These are phyloP conservation scores for Candida endomychidarum DNA, from an alignment of 805 yeast species.

Conservation along the genomic window DNA sequence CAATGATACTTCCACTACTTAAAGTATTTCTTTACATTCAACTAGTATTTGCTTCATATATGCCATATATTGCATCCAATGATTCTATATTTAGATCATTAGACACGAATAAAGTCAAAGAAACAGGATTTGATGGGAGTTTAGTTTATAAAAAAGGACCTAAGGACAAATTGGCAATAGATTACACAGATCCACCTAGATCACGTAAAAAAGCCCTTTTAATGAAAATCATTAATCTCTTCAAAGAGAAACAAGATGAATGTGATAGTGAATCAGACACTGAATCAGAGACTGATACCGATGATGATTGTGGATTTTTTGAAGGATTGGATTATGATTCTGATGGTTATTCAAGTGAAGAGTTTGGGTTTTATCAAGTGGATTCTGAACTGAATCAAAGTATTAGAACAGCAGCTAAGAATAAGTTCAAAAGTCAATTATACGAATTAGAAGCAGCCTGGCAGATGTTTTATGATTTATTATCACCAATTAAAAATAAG, in stretches of 20 bases:
- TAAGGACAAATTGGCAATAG: too few species aligned
- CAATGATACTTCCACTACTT: not conserved
- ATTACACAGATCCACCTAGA: too few species aligned
- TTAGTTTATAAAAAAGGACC: not conserved
- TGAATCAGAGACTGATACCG: conserved; percentile 1
- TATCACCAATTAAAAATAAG: conserved; percentile 9
- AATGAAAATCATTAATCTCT: conserved; percentile 1
- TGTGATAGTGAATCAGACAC: conserved; percentile 1
- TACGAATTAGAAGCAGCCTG: conserved; percentile 5
- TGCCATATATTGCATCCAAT: not conserved
- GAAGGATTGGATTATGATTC: conserved; percentile 6
- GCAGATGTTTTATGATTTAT: conserved; percentile 6
- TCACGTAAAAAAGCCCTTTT: not conserved
- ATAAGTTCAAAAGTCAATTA: not conserved
- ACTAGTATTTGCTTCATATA: not conserved
- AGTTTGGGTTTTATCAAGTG: not conserved
- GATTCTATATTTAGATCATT: not conserved
- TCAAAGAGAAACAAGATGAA: not conserved
- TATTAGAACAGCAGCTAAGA: conserved; percentile 1
- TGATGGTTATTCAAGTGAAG: conserved; percentile 4
- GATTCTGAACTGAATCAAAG: too few species aligned
- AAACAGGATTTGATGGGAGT: conserved; percentile 1
- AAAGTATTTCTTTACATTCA: not conserved
- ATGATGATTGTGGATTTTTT: conserved; percentile 9
- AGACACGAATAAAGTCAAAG: too few species aligned